Conservation (phyloP, 495 filamentous ascomycete species). For the Penicillium longicatenatum region DNA sequence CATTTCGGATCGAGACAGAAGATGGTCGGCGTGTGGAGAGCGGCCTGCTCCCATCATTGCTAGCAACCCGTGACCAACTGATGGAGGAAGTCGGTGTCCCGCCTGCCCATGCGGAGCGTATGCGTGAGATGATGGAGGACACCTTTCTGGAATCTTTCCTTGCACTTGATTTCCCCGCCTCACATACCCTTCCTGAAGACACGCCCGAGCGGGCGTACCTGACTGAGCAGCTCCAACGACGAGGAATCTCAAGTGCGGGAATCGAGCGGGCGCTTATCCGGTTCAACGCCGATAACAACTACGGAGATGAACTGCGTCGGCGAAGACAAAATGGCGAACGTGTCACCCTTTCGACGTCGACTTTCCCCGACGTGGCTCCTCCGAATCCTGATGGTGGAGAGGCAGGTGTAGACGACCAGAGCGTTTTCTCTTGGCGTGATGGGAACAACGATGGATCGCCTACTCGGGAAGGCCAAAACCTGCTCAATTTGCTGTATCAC, state of each 20-base stretch:
- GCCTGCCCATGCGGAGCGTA: constrained; percentile 44
- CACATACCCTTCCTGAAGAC: constrained; percentile 36
- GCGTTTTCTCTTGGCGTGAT: constrained; percentile 59
- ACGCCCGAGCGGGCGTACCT: constrained; percentile 40
- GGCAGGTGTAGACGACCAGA: constrained; percentile 61
- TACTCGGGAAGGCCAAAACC: constrained; percentile 68
- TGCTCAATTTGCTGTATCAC: constrained; percentile 71
- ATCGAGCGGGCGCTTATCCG: constrained; percentile 43
- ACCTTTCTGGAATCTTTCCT: constrained; percentile 53
- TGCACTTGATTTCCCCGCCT: constrained; percentile 46
- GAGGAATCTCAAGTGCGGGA: constrained; percentile 44
- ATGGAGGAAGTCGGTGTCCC: constrained; percentile 48
- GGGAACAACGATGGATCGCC: constrained; percentile 54
- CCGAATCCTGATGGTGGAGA: constrained; percentile 52
- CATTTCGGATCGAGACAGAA: constrained; percentile 51
- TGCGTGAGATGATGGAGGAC: constrained; percentile 54
- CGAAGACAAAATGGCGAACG: constrained; percentile 45
- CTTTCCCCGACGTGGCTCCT: constrained; percentile 49
- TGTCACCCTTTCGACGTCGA: constrained; percentile 45
- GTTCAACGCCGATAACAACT: constrained; percentile 48
- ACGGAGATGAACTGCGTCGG: constrained; percentile 47
- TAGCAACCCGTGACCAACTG: constrained; percentile 49
- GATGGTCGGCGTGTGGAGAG: constrained; percentile 51
- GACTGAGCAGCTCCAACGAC: constrained; percentile 43
- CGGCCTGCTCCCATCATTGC: constrained; percentile 46